phyloP scores from a whole-genome alignment of 1,284 basidiomycete species.

The Neonothopanus nambi region DNA sequence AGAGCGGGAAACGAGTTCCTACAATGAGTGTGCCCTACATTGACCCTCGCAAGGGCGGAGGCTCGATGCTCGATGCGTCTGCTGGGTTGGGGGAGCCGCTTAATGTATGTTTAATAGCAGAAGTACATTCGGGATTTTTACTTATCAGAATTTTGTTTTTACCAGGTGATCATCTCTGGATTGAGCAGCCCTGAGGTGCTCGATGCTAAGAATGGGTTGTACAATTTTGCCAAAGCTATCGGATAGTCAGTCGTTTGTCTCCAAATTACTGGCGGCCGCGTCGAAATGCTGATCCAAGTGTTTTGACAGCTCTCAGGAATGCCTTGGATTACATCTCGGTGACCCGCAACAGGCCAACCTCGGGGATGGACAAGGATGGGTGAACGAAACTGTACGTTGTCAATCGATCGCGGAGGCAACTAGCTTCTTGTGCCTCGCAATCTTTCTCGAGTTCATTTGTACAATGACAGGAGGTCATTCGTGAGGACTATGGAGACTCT shows the following conservation, averaged over 20 bases:
- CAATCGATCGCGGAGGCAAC: too few species aligned
- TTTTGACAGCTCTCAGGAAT: constrained; percentile 49
- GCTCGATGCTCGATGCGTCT: constrained; percentile 34
- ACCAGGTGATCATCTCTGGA: constrained; percentile 49
- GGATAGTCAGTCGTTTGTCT: constrained; percentile 44
- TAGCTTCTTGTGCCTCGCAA: not conserved
- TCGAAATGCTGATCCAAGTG: not conserved
- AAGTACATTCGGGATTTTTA: not conserved
- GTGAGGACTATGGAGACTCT: constrained; percentile 46
- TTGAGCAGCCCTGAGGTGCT: constrained; percentile 48
- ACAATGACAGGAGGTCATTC: constrained; percentile 41
- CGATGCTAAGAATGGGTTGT: constrained; percentile 41
- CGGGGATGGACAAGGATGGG: constrained; percentile 51
- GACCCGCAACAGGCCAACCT: constrained; percentile 50
- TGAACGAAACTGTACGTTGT: constrained; percentile 39
- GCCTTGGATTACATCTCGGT: constrained; percentile 52
- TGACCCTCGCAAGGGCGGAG: constrained; percentile 24
- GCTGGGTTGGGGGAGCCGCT: constrained; percentile 39
- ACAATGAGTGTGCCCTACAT: constrained; percentile 9
- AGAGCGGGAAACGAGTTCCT: too few species aligned
- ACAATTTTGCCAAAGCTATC: constrained; percentile 52
- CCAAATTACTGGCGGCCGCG: not conserved
- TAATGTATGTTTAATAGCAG: constrained; percentile 32
- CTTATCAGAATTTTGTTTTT: not conserved
- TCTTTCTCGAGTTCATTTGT: not conserved